A percentile compares a stretch with the other conserved stretches of the same genome.
Conservation (phyloP, 306 rosid species). For the Cyclanthera cordifolia region DNA sequence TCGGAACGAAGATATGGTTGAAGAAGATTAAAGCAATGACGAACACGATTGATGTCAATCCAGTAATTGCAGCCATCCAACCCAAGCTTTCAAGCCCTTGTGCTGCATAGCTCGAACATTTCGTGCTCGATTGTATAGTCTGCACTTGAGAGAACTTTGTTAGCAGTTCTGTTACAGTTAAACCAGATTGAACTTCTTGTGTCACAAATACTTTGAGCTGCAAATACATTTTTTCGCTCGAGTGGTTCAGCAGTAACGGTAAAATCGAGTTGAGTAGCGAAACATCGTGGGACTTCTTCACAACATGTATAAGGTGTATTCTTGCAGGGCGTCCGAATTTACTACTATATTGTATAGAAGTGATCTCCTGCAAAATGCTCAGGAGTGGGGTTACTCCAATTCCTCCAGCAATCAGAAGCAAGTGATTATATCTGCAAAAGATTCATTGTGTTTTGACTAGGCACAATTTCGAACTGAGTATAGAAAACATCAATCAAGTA, state of each 20-base stretch:
- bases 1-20: conserved; percentile 43
- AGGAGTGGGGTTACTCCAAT: conserved; percentile 80
- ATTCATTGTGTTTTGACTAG: background rate
- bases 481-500: background rate
- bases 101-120: conserved; percentile 33
- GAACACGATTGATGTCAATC: conserved; percentile 40
- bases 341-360: conserved; percentile 24
- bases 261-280: conserved; percentile 50
- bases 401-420: conserved; percentile 76
- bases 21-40: conserved; percentile 33
- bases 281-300: conserved; percentile 51
- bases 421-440: conserved; percentile 61
- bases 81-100: conserved; percentile 47
- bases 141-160: conserved; percentile 30
- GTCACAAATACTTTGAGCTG: conserved; percentile 60
- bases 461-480: background rate
- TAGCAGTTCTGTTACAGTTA: conserved; percentile 33
- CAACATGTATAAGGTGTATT: conserved; percentile 49
- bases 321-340: conserved; percentile 29
- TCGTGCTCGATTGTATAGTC: conserved; percentile 33
- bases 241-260: conserved; percentile 33
- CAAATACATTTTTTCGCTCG: conserved; percentile 29
- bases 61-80: conserved; percentile 54
- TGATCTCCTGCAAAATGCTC: conserved; percentile 63
- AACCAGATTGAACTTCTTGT: conserved; percentile 41